Conservation (phyloP, 2,329 filamentous ascomycete genomes). For the Talaromyces amestolkiae region DNA sequence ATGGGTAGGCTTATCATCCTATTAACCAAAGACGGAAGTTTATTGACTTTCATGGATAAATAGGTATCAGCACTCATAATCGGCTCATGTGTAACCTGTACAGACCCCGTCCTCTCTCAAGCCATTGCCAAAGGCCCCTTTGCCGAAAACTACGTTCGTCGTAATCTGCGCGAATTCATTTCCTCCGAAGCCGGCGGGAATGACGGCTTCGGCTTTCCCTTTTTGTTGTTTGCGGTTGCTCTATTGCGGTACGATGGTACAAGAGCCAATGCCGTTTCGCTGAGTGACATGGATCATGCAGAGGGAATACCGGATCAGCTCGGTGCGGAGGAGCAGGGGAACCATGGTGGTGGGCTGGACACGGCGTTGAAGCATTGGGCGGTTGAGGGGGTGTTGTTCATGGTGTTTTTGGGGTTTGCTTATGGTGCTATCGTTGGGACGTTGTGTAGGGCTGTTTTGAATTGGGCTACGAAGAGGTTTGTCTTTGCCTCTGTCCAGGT, state of each 20-base stretch:
- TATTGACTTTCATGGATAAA: neutral
- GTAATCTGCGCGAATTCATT: conserved; percentile 59
- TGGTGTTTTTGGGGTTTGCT: conserved; percentile 53
- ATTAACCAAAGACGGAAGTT: neutral
- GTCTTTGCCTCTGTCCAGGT: neutral
- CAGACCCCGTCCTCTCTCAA: conserved; percentile 62
- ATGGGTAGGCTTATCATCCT: conserved; percentile 31
- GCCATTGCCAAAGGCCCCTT: conserved; percentile 63
- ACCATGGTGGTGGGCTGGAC: conserved; percentile 52
- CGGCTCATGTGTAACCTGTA: conserved; percentile 60
- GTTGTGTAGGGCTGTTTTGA: conserved; percentile 48
- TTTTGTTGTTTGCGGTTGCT: conserved; percentile 58
- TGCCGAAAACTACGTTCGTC: conserved; percentile 60
- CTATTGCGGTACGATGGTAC: conserved; percentile 55
- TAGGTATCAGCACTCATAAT: conserved; percentile 56
- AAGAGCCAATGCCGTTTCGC: conserved; percentile 23
- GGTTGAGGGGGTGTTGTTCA: conserved; percentile 60
- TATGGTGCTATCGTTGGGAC: conserved; percentile 56
- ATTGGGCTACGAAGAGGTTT: conserved; percentile 35
- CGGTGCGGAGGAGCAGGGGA: conserved; percentile 46
- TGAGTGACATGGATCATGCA: conserved; percentile 23
- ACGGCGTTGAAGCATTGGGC: conserved; percentile 58
- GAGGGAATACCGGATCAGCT: conserved; percentile 29
- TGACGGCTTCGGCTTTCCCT: conserved; percentile 62
- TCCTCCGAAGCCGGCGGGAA: conserved; percentile 62